phyloP scores from a whole-genome alignment of 1,139 yeast genomes.

The Scheffersomyces insectosa region DNA sequence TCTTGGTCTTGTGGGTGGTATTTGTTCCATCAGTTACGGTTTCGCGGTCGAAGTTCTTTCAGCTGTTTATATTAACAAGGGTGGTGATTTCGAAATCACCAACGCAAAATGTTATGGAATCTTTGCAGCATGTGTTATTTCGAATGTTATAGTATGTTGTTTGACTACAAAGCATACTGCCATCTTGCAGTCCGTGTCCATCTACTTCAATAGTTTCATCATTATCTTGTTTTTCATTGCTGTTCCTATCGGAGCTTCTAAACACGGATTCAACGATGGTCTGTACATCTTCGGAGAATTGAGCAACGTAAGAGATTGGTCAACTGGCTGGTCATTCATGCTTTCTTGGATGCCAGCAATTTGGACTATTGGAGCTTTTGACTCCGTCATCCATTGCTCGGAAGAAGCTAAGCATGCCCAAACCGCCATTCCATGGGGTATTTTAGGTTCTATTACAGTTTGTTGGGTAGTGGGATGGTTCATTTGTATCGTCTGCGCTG shows the following conservation, averaged over 20 bases:
- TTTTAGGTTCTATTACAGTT: conserved; percentile 28
- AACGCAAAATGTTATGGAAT: conserved; percentile 36
- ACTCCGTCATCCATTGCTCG: conserved; percentile 32
- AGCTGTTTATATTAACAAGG: conserved; percentile 31
- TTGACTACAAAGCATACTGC: conserved; percentile 47
- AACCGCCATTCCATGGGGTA: conserved; percentile 28
- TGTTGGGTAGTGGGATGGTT: conserved; percentile 23
- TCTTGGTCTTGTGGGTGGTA: conserved; percentile 36
- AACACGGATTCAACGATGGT: conserved; percentile 39
- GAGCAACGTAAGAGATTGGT: conserved; percentile 58
- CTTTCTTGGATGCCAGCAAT: conserved; percentile 32
- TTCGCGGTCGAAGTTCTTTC: conserved; percentile 38
- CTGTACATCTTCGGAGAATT: conserved; percentile 47
- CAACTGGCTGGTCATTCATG: conserved; percentile 58
- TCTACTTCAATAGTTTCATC: conserved; percentile 53
- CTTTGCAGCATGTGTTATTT: conserved; percentile 33
- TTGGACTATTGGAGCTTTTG: conserved; percentile 37
- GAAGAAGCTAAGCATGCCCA: conserved; percentile 31
- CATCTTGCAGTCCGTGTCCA: conserved; percentile 59
- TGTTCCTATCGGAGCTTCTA: conserved; percentile 54
- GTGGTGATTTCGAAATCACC: conserved; percentile 34
- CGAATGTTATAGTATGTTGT: conserved; percentile 31
- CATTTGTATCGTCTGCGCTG: conserved; percentile 19
- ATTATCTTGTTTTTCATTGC: conserved; percentile 65
- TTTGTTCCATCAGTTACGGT: conserved; percentile 41